Base-by-base conservation (phyloP, 176 grass and related monocot genomes). In the Carex littledalei region DNA sequence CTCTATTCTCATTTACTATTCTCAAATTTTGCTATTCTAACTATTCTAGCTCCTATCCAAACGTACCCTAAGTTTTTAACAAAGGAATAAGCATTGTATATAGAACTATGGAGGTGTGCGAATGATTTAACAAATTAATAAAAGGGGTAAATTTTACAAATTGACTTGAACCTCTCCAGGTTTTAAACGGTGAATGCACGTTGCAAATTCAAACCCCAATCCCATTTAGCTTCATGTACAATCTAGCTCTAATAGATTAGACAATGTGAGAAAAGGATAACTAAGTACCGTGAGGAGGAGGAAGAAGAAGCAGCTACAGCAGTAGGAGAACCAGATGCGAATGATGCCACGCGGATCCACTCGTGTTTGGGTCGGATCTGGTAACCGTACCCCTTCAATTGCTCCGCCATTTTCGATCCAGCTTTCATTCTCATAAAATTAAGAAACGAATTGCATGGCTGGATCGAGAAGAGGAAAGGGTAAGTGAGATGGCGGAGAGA, bases 351-450 rank as follows among this genome's bases (percentile, higher is more conserved):
- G 49, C 73, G 55, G 16, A 86, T 70, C 88, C 88, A 90, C 34
- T 90, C 85, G 54, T 87, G 75, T 85, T 80, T 87, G 26, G 89
- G 84, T 65, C 89, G 69, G 63, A 85, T 85, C 81, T 87, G 80
- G 72, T 86, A 82, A 26, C 77, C 84, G 35, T 84, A 90, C 73
- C 87, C 85, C 81, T 69, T 83, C 85, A 85, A 70, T 78, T 90
- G 89, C 74, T 90, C 89, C 81, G 81, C 81, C 24, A 90, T 82
- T 72, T 75, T 87, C 85, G 81, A 90, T 31, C 85, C 61, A 63
- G 85, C 82, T 63, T 79, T 84, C 85, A 79, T 87, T 62, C 77
- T 43, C 45, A 54, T 49, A 41, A 49, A 73, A 49, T 73, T 20
- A 73, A 50, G 69, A 3, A 1, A 47, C 3, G 24, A 18, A 11